A percentile compares a stretch with the other conserved stretches of the same genome.
phyloP scores from a whole-genome alignment of 2,329 filamentous ascomycete species.

The Colletotrichum cuscutae region DNA sequence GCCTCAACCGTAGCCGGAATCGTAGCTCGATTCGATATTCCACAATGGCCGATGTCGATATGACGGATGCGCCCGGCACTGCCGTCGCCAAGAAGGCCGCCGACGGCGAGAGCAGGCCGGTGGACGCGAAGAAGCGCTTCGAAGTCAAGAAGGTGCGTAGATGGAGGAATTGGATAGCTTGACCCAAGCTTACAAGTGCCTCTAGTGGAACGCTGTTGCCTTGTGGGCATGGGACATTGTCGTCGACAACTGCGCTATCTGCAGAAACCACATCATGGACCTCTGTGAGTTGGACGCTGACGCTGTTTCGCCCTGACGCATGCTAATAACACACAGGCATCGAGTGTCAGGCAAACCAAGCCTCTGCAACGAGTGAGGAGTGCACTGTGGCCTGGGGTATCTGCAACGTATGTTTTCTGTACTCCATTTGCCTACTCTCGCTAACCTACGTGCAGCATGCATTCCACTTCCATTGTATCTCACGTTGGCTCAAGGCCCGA shows the following conservation, averaged over 20 bases:
- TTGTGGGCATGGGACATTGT: conserved; percentile 99
- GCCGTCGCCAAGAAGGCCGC: conserved; percentile 63
- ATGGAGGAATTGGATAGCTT: not conserved
- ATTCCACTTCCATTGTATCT: conserved; percentile 99
- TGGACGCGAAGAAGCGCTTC: conserved; percentile 90
- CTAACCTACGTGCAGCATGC: conserved; percentile 74
- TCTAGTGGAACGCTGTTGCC: conserved; percentile 96
- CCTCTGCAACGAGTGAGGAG: conserved; percentile 95
- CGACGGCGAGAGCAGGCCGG: conserved; percentile 58
- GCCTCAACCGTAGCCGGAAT: not conserved
- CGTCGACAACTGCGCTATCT: conserved; percentile 99
- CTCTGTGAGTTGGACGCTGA: conserved; percentile 71
- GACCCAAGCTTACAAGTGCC: conserved; percentile 32
- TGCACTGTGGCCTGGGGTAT: conserved; percentile 99
- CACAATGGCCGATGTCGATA: conserved; percentile 93
- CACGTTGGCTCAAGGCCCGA: conserved; percentile 98
- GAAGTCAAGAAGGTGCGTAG: conserved; percentile 93
- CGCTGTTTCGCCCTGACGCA: not conserved
- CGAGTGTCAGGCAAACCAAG: conserved; percentile 98
- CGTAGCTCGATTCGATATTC: not conserved
- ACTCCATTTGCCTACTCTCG: not conserved
- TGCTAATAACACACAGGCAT: conserved; percentile 69
- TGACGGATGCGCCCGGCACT: conserved; percentile 82
- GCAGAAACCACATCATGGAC: conserved; percentile 99
- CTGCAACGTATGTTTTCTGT: conserved; percentile 82